Base-by-base conservation (phyloP, 164 flowering plant genomes). In the Akebia trifoliata region DNA sequence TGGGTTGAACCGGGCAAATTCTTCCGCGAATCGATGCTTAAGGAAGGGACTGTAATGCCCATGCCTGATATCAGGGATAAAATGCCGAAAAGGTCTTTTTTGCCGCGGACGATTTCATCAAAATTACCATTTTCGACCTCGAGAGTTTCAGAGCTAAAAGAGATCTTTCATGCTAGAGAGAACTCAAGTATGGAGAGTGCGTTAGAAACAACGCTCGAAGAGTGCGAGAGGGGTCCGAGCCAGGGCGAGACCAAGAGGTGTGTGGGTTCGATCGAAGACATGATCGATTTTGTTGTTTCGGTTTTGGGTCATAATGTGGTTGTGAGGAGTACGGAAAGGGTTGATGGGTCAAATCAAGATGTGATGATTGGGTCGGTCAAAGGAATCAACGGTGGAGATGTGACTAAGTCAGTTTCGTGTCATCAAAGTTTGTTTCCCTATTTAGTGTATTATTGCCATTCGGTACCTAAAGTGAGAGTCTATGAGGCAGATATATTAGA, bases 401-500 rank as follows among this genome's bases (percentile, higher is more conserved):
- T 85, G 56, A 88, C 96, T 0, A 59, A 67, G 54, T 77, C 95
- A 0, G 92, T 86, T 4, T 88, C 98, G 1, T 88, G 96, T 49
- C 98, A 91, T 57, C 96, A 88, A 64, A 86, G 87, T 40, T 48
- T 91, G 76, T 88, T 72, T 68, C 96, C 96, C 6, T 88, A 76
- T 64, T 10, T 88, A 64, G 70, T 91, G 25, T 91, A 91, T 50
- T 91, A 86, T 47, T 91, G 98, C 43, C 98, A 91, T 66, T 76
- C 95, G 1, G 98, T 91, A 9, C 98, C 98, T 1, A 74, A 78
- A 34, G 96, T 88, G 9, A 64, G 87, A 45, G 89, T 86, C 0
- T 91, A 91, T 42, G 90, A 78, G 52, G 89, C 79, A 10, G 96
- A 86, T 20, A 75, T 91, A 2, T 60, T 84, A 61, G 81, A 82